Evolutionary conservation across 2,329 filamentous ascomycete genomes (phyloP).

Genomic region (Neurospora sp.): DNA sequence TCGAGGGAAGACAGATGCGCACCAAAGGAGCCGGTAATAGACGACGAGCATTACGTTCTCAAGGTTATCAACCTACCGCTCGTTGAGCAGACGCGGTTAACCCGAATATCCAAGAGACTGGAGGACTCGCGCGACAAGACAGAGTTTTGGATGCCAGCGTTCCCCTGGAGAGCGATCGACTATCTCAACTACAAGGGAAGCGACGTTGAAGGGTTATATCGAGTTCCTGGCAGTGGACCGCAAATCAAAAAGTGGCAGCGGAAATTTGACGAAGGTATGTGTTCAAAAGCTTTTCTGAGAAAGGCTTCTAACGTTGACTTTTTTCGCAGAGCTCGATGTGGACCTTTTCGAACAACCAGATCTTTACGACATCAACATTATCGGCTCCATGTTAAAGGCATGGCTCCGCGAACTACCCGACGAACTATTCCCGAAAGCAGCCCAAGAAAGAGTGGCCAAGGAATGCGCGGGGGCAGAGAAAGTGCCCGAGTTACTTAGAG

Average conservation of each 20-base stretch:
- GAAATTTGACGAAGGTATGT: conserved; percentile 70
- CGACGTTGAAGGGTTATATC: conserved; percentile 87
- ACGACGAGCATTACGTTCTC: conserved; percentile 75
- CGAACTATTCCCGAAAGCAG: conserved; percentile 79
- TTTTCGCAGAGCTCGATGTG: conserved; percentile 63
- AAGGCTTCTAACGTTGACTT: conserved; percentile 11
- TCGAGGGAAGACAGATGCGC: conserved; percentile 61
- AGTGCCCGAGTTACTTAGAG: conserved; percentile 77
- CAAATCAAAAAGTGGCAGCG: conserved; percentile 92
- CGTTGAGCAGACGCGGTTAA: conserved; percentile 80
- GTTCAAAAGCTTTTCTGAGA: not conserved
- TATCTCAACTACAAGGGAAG: conserved; percentile 92
- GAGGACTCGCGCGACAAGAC: conserved; percentile 90
- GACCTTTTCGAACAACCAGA: conserved; percentile 81
- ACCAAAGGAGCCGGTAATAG: conserved; percentile 55
- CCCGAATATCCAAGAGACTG: conserved; percentile 80
- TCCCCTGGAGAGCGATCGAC: conserved; percentile 93
- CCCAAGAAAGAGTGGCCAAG: conserved; percentile 69
- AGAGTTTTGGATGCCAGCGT: conserved; percentile 96
- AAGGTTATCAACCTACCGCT: conserved; percentile 80
- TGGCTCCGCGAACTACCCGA: conserved; percentile 94
- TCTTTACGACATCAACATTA: conserved; percentile 91
- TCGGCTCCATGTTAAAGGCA: conserved; percentile 91
- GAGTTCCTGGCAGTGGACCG: conserved; percentile 80
- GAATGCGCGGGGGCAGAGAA: conserved; percentile 70